These are phyloP conservation scores for Bocquillonia castaneifolia DNA, from an alignment of 441 rosid genomes.

Conservation along the genomic window DNA sequence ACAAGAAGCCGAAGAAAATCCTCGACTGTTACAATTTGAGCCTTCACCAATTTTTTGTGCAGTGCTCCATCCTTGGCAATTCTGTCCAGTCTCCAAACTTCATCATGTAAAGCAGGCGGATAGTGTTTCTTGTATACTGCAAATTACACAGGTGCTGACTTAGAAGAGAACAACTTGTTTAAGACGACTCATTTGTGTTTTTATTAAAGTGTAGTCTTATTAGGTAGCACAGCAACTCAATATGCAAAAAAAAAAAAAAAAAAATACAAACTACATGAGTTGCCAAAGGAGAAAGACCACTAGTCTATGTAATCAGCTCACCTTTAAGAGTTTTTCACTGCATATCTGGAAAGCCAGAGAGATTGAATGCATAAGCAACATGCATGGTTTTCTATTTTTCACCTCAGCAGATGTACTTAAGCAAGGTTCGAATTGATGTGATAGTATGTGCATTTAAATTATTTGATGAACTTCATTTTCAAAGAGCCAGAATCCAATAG, in stretches of 20 bases:
- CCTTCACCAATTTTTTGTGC: slow-evolving; percentile 73
- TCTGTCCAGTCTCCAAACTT: slow-evolving; percentile 98
- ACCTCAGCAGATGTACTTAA: too few relatives aligned
- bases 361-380: neutral
- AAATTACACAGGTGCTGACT: slow-evolving; percentile 7
- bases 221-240: neutral
- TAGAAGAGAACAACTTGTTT: neutral
- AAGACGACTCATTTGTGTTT: neutral
- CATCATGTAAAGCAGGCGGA: slow-evolving; percentile 89
- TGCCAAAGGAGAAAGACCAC: too few relatives aligned
- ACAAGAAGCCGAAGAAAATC: slow-evolving; percentile 84
- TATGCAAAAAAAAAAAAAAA: neutral
- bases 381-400: too few relatives aligned
- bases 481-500: neutral
- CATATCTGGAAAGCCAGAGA: neutral
- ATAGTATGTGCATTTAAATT: neutral
- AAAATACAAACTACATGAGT: neutral
- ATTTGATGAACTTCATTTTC: neutral
- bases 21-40: slow-evolving; percentile 62
- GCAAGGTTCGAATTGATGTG: too few relatives aligned
- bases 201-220: neutral
- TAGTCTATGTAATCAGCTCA: neutral
- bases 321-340: neutral
- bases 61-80: slow-evolving; percentile 92
- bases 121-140: slow-evolving; percentile 96